Evolutionary conservation across 2,329 filamentous ascomycete genomes (phyloP).

Genomic region (Scopulariopsis brevicaulis): DNA sequence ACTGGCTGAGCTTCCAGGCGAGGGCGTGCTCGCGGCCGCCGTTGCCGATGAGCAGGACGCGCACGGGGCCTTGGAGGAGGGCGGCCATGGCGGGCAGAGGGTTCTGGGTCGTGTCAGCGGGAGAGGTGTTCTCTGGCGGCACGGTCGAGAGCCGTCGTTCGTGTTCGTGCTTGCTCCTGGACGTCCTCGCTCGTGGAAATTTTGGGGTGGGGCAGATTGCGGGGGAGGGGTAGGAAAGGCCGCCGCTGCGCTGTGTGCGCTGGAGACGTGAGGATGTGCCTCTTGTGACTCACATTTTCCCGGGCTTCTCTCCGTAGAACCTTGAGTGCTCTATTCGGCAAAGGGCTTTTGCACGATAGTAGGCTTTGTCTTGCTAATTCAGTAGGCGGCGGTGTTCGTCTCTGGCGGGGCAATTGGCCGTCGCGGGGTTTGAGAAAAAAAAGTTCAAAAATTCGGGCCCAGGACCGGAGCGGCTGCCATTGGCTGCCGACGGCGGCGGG

Average conservation of each 20-base stretch:
- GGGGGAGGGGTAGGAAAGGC: neutral
- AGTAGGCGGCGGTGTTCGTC: neutral
- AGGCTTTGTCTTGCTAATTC: neutral
- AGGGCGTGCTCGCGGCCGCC: constrained; percentile 91
- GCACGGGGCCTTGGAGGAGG: constrained; percentile 13
- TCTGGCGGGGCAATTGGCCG: neutral
- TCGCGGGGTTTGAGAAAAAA: neutral
- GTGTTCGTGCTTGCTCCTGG: neutral
- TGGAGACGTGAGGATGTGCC: neutral
- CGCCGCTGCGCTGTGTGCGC: neutral
- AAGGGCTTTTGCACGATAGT: neutral
- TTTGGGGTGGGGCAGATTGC: neutral
- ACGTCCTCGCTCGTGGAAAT: neutral
- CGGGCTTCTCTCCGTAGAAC: neutral
- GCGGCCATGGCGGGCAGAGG: constrained; percentile 1
- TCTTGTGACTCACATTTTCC: neutral
- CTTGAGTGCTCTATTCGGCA: neutral
- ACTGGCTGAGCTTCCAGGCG: constrained; percentile 87
- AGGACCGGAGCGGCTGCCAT: neutral
- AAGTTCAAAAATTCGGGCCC: neutral
- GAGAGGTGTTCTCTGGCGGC: neutral
- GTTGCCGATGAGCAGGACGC: constrained; percentile 81
- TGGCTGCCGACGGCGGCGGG: neutral
- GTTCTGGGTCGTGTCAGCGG: neutral
- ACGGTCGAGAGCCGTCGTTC: neutral